Evolutionary conservation across 805 yeast species (phyloP).

Genomic region (Ogataea kodamae): DNA sequence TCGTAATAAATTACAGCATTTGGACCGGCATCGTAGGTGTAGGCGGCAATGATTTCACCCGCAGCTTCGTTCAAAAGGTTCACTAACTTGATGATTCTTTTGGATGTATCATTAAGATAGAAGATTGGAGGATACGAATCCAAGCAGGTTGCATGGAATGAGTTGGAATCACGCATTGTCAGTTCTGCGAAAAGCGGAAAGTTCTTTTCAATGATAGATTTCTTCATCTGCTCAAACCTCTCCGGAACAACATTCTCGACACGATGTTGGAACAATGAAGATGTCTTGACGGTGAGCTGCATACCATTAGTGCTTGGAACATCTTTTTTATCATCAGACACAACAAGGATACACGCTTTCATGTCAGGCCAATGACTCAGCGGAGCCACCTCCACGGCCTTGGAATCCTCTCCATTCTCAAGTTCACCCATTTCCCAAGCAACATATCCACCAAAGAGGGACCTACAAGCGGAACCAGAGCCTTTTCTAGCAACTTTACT

Average conservation of each 20-base stretch:
- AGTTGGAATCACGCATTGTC: slow-evolving; percentile 95
- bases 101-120: slow-evolving; percentile 88
- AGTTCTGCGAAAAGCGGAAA: slow-evolving; percentile 80
- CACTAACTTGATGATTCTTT: slow-evolving; percentile 70
- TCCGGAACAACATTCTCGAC: slow-evolving; percentile 79
- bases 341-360: slow-evolving; percentile 90
- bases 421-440: slow-evolving; percentile 96
- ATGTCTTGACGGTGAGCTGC: slow-evolving; percentile 91
- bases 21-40: slow-evolving; percentile 99
- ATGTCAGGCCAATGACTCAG: slow-evolving; percentile 85
- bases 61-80: slow-evolving; percentile 70
- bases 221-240: slow-evolving; percentile 79
- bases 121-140: slow-evolving; percentile 96
- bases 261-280: slow-evolving; percentile 81
- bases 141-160: slow-evolving; percentile 96
- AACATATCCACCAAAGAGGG: slow-evolving; percentile 94
- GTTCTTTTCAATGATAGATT: slow-evolving; percentile 68
- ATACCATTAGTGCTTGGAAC: slow-evolving; percentile 93
- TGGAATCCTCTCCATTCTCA: slow-evolving; percentile 84
- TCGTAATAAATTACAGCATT: slow-evolving; percentile 94
- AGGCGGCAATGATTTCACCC: slow-evolving; percentile 80
- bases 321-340: slow-evolving; percentile 89
- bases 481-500: slow-evolving; percentile 97
- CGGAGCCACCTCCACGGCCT: slow-evolving; percentile 90
- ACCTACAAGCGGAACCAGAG: slow-evolving; percentile 97